Percentiles rank a stretch among this genome's conserved stretches.
Evolutionary conservation across 2,329 filamentous ascomycete species (phyloP).

Genomic region (Huntiella omanensis): DNA sequence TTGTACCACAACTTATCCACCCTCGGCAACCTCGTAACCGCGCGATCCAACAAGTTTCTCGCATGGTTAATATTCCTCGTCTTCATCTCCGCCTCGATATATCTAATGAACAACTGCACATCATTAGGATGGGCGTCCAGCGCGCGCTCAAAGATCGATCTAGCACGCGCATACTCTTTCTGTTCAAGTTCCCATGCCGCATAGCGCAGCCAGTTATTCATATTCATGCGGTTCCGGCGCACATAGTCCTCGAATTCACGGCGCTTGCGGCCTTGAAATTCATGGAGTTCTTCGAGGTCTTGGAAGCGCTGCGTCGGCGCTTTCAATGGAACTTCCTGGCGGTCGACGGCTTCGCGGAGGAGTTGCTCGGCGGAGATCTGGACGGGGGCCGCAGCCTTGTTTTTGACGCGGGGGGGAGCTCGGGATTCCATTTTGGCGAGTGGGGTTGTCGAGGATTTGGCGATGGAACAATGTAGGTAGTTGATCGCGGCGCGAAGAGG

Average conservation of each 20-base stretch:
- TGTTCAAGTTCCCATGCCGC: constrained; percentile 95
- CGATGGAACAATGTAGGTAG: background rate
- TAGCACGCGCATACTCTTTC: constrained; percentile 83
- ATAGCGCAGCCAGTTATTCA: constrained; percentile 99
- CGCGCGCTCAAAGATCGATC: constrained; percentile 86
- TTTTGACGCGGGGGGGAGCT: constrained; percentile 91
- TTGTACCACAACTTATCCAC: constrained; percentile 99
- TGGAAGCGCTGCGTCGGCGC: constrained; percentile 88
- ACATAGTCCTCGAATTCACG: constrained; percentile 98
- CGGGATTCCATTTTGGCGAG: constrained; percentile 63
- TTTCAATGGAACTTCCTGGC: constrained; percentile 74
- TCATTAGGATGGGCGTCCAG: constrained; percentile 81
- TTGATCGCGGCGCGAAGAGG: background rate
- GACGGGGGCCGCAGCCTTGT: constrained; percentile 81
- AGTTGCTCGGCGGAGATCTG: constrained; percentile 96
- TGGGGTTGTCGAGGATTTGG: background rate
- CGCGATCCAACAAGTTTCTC: constrained; percentile 79
- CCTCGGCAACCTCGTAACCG: constrained; percentile 77
- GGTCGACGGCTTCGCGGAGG: constrained; percentile 87
- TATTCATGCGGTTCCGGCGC: constrained; percentile 77
- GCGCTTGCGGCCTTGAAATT: constrained; percentile 87
- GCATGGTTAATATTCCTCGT: constrained; percentile 86
- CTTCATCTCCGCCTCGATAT: constrained; percentile 95
- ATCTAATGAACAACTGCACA: constrained; percentile 74
- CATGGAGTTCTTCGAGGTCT: constrained; percentile 92